Evolutionary conservation across 805 yeast genomes (phyloP), one percentile per base, ranked within the genome.

Genomic region (Candida railenensis): DNA sequence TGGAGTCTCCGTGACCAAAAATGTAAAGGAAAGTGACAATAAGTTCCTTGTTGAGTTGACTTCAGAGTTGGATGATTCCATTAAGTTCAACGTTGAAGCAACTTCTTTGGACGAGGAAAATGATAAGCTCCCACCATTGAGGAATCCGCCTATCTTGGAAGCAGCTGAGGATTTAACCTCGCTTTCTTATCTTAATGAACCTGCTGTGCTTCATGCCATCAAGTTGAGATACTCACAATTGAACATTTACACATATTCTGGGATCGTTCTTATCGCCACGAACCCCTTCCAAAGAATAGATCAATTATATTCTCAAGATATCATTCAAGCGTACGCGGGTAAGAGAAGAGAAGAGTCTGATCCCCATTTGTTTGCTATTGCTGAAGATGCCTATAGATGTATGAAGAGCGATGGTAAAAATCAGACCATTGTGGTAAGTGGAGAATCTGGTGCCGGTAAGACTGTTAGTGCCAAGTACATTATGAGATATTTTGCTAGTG

Each of bases 401-500:
- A 92, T 92, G 99, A 86, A 87, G 59, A 77, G 84, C 42, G 95
- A 89, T 57, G 73, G 80, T 36, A 77, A 81, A 56, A 91, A 92
- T 70, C 99, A 92, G 70, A 92, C 99, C 1, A 91, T 92, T 52
- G 97, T 92, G 15, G 98, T 92, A 15, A 83, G 91, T 56, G 99
- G 99, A 69, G 99, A 92, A 69, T 88, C 96, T 4, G 99, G 99
- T 67, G 98, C 99, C 22, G 99, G 99, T 66, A 94, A 92, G 61
- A 94, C 98, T 3, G 98, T 92, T 37, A 84, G 94, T 52, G 99
- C 99, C 34, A 92, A 92, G 65, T 92, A 88, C 66, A 92, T 92
- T 53, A 92, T 92, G 98, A 82, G 98, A 66, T 92, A 91, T 67
- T 91, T 92, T 65, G 98, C 98, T 3, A 84, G 96, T 15, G 97